Evolutionary conservation across 331 rosid species (phyloP).

Genomic region (Cydonia oblonga): DNA sequence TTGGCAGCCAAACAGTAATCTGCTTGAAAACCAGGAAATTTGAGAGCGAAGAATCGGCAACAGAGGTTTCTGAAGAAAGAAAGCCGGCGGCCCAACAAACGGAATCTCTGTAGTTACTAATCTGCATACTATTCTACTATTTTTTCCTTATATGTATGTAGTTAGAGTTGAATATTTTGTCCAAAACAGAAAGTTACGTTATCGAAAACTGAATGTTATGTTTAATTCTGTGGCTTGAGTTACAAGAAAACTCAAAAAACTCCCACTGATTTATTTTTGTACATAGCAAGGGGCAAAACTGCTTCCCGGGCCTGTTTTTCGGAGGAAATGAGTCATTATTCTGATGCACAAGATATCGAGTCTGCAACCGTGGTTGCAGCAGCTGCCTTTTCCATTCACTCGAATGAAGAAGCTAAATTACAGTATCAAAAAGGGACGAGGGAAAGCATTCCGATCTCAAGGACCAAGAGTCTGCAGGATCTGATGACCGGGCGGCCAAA

Average conservation of each 20-base stretch:
- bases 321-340: slow-evolving; percentile 12
- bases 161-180: not conserved
- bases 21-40: not conserved
- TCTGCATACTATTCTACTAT: too few relatives aligned
- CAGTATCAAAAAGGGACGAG: slow-evolving; percentile 20
- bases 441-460: slow-evolving; percentile 20
- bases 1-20: slow-evolving; percentile 1
- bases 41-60: not conserved
- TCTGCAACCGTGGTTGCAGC: slow-evolving; percentile 54
- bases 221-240: not conserved
- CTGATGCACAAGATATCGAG: slow-evolving; percentile 26
- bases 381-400: slow-evolving; percentile 47
- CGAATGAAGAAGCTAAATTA: slow-evolving; percentile 38
- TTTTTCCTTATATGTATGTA: not conserved
- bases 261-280: not conserved
- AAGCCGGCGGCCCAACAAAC: slow-evolving; percentile 2
- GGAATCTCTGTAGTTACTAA: slow-evolving; percentile 2
- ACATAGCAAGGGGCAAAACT: slow-evolving; percentile 13
- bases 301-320: slow-evolving; percentile 7
- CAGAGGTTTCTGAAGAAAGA: not conserved
- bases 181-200: too few relatives aligned
- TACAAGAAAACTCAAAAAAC: not conserved
- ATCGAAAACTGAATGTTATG: not conserved
- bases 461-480: slow-evolving; percentile 17
- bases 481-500: slow-evolving; percentile 10